A percentile compares a stretch with the other conserved stretches of the same genome.
phyloP scores from a whole-genome alignment of 2,329 filamentous ascomycete species.

The Daldinia sp. region DNA sequence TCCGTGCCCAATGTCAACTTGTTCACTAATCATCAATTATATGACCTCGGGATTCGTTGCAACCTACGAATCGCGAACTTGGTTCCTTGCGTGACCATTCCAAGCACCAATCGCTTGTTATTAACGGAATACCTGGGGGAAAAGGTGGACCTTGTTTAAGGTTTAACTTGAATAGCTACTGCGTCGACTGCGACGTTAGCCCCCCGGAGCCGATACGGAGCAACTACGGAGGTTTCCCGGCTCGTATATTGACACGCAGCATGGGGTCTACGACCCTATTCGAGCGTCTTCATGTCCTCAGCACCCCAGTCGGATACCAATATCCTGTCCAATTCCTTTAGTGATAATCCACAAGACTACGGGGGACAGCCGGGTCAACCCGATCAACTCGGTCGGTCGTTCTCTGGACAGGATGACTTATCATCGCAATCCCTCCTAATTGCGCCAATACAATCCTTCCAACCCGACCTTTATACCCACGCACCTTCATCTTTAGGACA shows the following conservation, averaged over 20 bases:
- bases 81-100: not conserved
- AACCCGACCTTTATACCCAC: slow-evolving; percentile 6
- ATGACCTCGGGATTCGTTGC: slow-evolving; percentile 10
- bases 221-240: not conserved
- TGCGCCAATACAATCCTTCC: slow-evolving; percentile 14
- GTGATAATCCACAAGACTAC: slow-evolving; percentile 8
- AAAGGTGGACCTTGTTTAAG: not conserved
- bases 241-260: slow-evolving; percentile 10
- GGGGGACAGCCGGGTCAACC: slow-evolving; percentile 5
- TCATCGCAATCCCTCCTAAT: slow-evolving; percentile 14
- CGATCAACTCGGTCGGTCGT: slow-evolving; percentile 6
- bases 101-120: too few species aligned
- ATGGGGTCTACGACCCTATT: slow-evolving; percentile 23
- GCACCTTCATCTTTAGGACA: slow-evolving; percentile 5
- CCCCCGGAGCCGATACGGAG: slow-evolving; percentile 5
- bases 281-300: slow-evolving; percentile 14
- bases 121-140: not conserved
- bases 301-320: slow-evolving; percentile 19
- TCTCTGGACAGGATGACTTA: slow-evolving; percentile 11
- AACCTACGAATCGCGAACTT: too few species aligned
- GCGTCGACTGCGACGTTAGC: slow-evolving; percentile 1
- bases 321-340: slow-evolving; percentile 8
- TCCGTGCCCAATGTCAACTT: too few species aligned
- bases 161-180: not conserved
- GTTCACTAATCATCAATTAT: slow-evolving; percentile 36